Percentiles rank a stretch among this genome's conserved stretches.
phyloP scores from a whole-genome alignment of 192 early-diverging fungal genomes.

The Rhizophagus sp. region DNA sequence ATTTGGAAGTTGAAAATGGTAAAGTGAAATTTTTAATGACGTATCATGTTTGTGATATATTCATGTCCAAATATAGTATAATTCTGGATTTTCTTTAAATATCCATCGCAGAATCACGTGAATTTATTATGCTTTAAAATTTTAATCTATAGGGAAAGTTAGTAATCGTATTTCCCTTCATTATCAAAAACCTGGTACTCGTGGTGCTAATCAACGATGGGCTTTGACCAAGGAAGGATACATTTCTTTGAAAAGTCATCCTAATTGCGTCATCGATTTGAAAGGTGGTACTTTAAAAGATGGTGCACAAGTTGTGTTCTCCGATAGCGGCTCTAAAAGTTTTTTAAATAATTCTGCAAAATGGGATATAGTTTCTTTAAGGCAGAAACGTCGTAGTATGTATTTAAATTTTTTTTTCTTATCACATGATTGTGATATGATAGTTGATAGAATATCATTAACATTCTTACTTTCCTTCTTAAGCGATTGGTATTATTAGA shows the following conservation, averaged over 20 bases:
- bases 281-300: conserved; percentile 17
- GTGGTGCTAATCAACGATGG: conserved; percentile 22
- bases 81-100: too few species aligned
- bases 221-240: conserved; percentile 20
- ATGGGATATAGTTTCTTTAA: not conserved
- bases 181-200: not conserved
- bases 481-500: conserved; percentile 26
- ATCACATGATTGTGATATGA: not conserved
- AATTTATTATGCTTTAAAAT: not conserved
- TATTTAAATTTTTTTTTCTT: not conserved
- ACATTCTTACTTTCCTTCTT: not conserved
- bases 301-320: not conserved
- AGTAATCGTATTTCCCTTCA: not conserved
- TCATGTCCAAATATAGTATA: too few species aligned
- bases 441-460: not conserved
- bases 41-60: too few species aligned
- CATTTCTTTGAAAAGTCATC: conserved; percentile 11
- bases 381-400: not conserved
- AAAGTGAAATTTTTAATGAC: not conserved
- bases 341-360: not conserved
- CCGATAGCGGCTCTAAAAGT: not conserved
- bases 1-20: conserved; percentile 14
- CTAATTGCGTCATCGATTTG: conserved; percentile 16
- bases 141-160: conserved; percentile 1
- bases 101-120: not conserved